A percentile compares a stretch with the other conserved stretches of the same genome.
Conservation (phyloP, 2,329 filamentous ascomycete genomes). For the Alternaria conjuncta region DNA sequence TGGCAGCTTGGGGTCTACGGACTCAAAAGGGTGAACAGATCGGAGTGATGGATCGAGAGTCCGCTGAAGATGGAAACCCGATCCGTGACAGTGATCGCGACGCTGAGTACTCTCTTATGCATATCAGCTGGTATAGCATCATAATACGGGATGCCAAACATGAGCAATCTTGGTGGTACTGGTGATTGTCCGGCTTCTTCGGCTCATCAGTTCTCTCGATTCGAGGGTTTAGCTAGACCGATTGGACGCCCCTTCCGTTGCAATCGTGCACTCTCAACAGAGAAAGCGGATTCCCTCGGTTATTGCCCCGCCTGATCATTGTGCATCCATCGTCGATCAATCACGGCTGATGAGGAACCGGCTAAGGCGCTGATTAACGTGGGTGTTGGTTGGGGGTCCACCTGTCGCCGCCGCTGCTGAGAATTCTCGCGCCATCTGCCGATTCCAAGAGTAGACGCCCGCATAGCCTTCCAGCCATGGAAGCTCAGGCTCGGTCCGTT, state of each 20-base stretch:
- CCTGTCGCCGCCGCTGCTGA: neutral
- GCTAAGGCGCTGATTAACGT: slow-evolving; percentile 5
- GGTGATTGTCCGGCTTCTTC: neutral
- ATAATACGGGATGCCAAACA: neutral
- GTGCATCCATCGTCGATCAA: neutral
- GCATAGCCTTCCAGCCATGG: slow-evolving; percentile 3
- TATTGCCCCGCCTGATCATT: neutral
- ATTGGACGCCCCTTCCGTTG: neutral
- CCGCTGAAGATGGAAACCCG: neutral
- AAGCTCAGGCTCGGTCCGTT: neutral
- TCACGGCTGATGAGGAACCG: slow-evolving; percentile 2
- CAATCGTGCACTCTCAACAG: neutral
- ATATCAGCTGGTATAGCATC: neutral
- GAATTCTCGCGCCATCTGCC: neutral
- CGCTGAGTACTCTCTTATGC: neutral
- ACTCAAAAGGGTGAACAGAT: neutral
- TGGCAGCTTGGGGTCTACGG: neutral
- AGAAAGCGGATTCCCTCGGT: neutral
- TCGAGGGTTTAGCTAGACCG: neutral
- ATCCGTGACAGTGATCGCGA: neutral
- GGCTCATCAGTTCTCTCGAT: neutral
- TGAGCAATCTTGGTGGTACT: neutral
- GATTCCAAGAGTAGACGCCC: neutral
- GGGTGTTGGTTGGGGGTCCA: slow-evolving; percentile 5
- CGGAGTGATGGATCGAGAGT: neutral